Conservation (phyloP, 176 grass and related monocot genomes). For the Phragmites australis region DNA sequence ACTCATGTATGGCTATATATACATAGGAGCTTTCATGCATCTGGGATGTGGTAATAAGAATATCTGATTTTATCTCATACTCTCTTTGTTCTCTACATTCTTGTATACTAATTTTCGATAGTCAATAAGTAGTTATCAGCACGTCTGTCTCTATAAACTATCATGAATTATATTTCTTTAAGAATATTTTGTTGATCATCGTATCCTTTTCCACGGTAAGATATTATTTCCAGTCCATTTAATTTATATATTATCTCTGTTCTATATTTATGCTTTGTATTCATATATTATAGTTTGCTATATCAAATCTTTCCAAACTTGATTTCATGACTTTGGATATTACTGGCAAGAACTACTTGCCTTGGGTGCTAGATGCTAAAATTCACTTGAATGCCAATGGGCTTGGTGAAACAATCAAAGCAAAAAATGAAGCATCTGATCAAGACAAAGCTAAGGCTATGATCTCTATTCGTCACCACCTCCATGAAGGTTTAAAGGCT, state of each 20-base stretch:
- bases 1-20: too few relatives aligned
- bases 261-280: too few relatives aligned
- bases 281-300: background rate
- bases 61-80: too few relatives aligned
- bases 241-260: too few relatives aligned
- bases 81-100: too few relatives aligned
- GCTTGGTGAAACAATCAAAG: background rate
- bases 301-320: background rate
- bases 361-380: background rate
- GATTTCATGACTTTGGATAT: background rate
- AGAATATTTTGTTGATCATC: too few relatives aligned
- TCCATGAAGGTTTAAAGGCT: background rate
- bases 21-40: too few relatives aligned
- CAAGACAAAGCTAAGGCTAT: background rate
- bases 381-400: background rate
- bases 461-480: background rate
- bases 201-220: too few relatives aligned
- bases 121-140: background rate
- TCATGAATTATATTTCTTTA: background rate
- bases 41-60: too few relatives aligned
- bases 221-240: too few relatives aligned
- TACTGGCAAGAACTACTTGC: background rate
- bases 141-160: background rate
- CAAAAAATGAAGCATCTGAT: background rate
- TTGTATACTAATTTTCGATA: too few relatives aligned